Conservation (phyloP, 75 land plant species). For the Sequoia sempervirens region DNA sequence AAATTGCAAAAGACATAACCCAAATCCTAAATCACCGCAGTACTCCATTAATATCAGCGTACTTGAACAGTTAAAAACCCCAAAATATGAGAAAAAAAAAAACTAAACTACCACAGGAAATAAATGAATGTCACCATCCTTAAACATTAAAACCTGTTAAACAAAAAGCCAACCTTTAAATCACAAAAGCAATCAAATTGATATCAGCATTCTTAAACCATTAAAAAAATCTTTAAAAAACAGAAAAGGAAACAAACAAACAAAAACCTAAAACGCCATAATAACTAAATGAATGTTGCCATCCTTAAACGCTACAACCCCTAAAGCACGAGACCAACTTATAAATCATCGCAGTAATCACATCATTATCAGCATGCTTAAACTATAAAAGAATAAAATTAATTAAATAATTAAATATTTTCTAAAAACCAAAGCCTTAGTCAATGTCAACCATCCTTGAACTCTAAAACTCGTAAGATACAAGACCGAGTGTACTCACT, state of each 20-base stretch:
- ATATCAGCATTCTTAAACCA: not conserved
- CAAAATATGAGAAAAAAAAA: not conserved
- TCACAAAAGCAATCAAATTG: too few species aligned
- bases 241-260: too few species aligned
- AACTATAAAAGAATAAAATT: not conserved
- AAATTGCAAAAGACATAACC: not conserved
- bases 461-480: too few species aligned
- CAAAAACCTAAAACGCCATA: not conserved
- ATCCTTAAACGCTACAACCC: not conserved
- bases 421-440: too few species aligned
- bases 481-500: not conserved
- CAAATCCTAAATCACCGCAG: not conserved
- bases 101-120: not conserved
- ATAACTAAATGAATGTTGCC: not conserved
- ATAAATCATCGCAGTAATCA: not conserved
- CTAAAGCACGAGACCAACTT: not conserved
- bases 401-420: too few species aligned
- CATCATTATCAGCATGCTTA: not conserved
- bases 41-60: not conserved
- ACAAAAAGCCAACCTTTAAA: too few species aligned
- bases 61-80: not conserved
- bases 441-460: too few species aligned
- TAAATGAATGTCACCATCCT: not conserved
- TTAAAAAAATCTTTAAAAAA: too few species aligned
- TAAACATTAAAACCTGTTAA: not conserved